Percentiles rank a stretch among this genome's conserved stretches.
These are phyloP conservation scores for Colletotrichum trifolii DNA, from an alignment of 2,329 filamentous ascomycete species.

Conservation along the genomic window DNA sequence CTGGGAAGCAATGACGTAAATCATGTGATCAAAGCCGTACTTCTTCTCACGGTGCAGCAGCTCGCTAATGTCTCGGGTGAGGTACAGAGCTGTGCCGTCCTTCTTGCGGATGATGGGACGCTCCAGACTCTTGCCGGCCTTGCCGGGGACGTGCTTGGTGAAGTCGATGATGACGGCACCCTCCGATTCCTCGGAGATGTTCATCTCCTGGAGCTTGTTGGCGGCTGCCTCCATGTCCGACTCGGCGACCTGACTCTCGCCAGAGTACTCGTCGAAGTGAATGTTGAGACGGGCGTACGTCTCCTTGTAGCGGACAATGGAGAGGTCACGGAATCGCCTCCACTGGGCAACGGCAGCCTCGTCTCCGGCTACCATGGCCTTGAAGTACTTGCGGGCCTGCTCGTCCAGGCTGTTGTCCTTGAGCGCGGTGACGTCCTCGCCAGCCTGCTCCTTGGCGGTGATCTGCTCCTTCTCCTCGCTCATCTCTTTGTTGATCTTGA, in stretches of 20 bases:
- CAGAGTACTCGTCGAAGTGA: conserved; percentile 77
- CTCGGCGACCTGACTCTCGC: conserved; percentile 78
- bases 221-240: conserved; percentile 74
- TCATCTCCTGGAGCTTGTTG: conserved; percentile 70
- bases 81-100: conserved; percentile 80
- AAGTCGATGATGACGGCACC: conserved; percentile 81
- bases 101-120: conserved; percentile 78
- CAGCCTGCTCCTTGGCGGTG: conserved; percentile 64
- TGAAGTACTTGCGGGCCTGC: conserved; percentile 79
- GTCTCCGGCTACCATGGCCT: conserved; percentile 77
- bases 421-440: conserved; percentile 60
- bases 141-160: conserved; percentile 72
- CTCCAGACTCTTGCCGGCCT: conserved; percentile 76
- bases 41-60: conserved; percentile 71
- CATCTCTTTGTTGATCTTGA: conserved; percentile 78
- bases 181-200: conserved; percentile 75
- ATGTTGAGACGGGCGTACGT: conserved; percentile 79
- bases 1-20: conserved; percentile 79
- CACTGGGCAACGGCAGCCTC: conserved; percentile 69
- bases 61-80: conserved; percentile 82
- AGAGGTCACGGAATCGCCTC: conserved; percentile 74
- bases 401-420: conserved; percentile 74
- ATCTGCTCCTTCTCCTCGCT: conserved; percentile 74
- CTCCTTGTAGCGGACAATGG: conserved; percentile 73
- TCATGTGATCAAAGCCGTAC: conserved; percentile 73